These are phyloP conservation scores for Pseudomicrostroma phylloplanum DNA, from an alignment of 1,284 basidiomycete genomes.

Conservation along the genomic window DNA sequence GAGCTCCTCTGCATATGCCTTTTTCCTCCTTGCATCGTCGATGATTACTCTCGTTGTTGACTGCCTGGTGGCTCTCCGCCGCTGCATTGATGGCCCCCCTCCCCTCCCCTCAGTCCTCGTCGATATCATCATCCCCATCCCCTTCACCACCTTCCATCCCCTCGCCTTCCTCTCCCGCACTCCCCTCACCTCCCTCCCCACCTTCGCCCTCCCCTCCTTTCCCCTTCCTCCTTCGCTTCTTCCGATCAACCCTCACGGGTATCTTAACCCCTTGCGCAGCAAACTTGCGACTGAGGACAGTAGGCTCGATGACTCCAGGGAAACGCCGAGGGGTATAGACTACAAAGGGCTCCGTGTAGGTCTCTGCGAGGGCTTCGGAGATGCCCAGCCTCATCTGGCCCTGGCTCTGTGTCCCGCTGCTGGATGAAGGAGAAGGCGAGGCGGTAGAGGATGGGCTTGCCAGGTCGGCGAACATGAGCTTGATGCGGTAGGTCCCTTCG, in stretches of 20 bases:
- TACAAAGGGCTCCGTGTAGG: conserved; percentile 39
- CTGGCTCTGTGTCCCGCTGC: conserved; percentile 10
- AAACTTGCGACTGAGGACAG: conserved; percentile 37
- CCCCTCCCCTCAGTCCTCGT: conserved; percentile 1
- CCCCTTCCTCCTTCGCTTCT: conserved; percentile 26
- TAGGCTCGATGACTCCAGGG: conserved; percentile 42
- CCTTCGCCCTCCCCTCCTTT: conserved; percentile 13
- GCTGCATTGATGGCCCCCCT: too few species aligned
- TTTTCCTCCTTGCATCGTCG: too few species aligned
- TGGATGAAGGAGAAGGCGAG: background rate
- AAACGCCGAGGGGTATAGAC: conserved; percentile 41
- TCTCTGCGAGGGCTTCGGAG: conserved; percentile 36
- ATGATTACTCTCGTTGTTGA: too few species aligned
- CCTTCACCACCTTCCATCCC: background rate
- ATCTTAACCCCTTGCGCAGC: conserved; percentile 45
- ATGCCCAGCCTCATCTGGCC: conserved; percentile 35
- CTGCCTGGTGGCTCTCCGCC: too few species aligned
- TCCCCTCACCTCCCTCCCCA: conserved; percentile 13
- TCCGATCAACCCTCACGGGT: conserved; percentile 37
- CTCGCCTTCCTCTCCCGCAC: background rate
- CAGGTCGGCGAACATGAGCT: conserved; percentile 39
- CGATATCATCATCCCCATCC: background rate
- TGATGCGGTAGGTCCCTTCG: conserved; percentile 41
- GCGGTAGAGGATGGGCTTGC: conserved; percentile 7
- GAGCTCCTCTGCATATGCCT: too few species aligned